phyloP scores from a whole-genome alignment of 192 early-diverging fungal species.

The Coemansia sp. region DNA sequence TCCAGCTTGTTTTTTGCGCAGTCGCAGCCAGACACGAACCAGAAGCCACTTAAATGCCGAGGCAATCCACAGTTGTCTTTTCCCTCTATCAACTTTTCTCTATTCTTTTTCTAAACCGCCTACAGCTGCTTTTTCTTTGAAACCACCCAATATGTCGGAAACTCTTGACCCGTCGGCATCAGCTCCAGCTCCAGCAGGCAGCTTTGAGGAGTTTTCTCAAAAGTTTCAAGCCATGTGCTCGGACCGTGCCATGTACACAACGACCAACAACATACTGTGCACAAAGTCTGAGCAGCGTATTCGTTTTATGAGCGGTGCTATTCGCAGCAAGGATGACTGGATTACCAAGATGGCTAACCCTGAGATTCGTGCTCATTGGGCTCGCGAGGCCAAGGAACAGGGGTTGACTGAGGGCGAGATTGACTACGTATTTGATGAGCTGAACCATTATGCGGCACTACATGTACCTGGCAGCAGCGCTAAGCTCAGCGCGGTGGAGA shows the following conservation, averaged over 20 bases:
- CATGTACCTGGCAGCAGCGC: conserved; percentile 23
- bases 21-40: neutral
- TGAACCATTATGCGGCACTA: conserved; percentile 38
- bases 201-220: conserved; percentile 8
- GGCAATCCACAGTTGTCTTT: neutral
- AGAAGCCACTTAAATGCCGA: neutral
- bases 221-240: neutral
- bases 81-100: neutral
- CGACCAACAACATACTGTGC: neutral
- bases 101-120: neutral
- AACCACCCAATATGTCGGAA: neutral
- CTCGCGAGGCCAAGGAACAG: conserved; percentile 26
- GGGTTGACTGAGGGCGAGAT: conserved; percentile 48
- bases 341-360: conserved; percentile 27
- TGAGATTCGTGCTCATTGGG: conserved; percentile 35
- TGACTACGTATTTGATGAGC: conserved; percentile 51
- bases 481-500: conserved; percentile 31
- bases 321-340: conserved; percentile 58
- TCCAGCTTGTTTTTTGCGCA: neutral
- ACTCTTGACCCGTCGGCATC: neutral
- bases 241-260: conserved; percentile 16
- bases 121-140: neutral
- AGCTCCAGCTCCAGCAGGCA: neutral
- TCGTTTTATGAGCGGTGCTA: conserved; percentile 39
- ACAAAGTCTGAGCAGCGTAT: conserved; percentile 38